These are phyloP conservation scores for Aureobasidium sp. DNA, from an alignment of 2,329 filamentous ascomycete genomes.

Conservation along the genomic window DNA sequence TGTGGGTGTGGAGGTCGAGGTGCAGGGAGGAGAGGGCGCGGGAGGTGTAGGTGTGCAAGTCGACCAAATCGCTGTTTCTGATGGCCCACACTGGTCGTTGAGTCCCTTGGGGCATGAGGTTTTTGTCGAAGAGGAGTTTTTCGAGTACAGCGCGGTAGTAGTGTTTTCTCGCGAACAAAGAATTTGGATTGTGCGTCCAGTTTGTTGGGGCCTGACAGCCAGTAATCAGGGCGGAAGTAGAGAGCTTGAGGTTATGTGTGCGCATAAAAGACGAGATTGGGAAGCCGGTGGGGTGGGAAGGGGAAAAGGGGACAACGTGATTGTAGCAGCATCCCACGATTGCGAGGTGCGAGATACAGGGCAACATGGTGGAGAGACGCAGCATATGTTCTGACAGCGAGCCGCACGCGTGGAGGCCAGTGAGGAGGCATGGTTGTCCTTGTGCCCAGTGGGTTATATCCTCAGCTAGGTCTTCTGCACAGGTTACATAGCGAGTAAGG, in stretches of 20 bases:
- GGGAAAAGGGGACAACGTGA: slow-evolving; percentile 10
- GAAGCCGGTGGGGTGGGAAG: slow-evolving; percentile 11
- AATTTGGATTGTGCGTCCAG: slow-evolving; percentile 15
- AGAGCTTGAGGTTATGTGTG: slow-evolving; percentile 9
- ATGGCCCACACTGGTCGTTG: slow-evolving; percentile 15
- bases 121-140: slow-evolving; percentile 14
- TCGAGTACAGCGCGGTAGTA: slow-evolving; percentile 15
- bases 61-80: slow-evolving; percentile 12
- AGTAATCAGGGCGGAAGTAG: slow-evolving; percentile 15
- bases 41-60: slow-evolving; percentile 5
- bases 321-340: slow-evolving; percentile 16
- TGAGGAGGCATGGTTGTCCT: slow-evolving; percentile 13
- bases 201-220: slow-evolving; percentile 16
- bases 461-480: background rate
- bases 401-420: slow-evolving; percentile 15
- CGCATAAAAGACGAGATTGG: slow-evolving; percentile 15
- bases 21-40: slow-evolving; percentile 11
- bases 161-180: slow-evolving; percentile 12
- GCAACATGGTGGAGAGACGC: slow-evolving; percentile 3
- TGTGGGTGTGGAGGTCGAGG: background rate
- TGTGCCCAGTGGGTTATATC: slow-evolving; percentile 12
- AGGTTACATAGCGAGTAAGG: slow-evolving; percentile 9
- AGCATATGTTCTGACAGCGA: slow-evolving; percentile 16
- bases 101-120: background rate
- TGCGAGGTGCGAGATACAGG: slow-evolving; percentile 9